Evolutionary conservation across 2,329 filamentous ascomycete genomes (phyloP).

Genomic region (Aspergillus eucalypticola): DNA sequence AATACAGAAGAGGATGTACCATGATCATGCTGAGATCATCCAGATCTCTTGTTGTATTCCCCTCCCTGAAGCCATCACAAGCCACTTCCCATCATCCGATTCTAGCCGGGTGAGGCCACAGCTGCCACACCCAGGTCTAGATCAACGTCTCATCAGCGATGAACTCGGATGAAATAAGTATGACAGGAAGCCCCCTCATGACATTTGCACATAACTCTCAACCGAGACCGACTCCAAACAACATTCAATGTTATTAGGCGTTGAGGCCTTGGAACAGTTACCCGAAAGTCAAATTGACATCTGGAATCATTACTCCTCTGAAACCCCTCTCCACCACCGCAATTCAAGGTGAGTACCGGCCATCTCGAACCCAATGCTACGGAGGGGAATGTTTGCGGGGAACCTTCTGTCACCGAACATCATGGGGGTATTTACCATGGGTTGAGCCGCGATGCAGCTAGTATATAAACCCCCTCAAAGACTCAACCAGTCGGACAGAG

Average conservation of each 20-base stretch:
- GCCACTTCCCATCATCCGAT: background rate
- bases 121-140: background rate
- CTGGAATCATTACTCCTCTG: background rate
- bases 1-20: background rate
- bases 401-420: background rate
- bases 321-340: background rate
- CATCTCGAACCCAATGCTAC: background rate
- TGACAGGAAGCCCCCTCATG: background rate
- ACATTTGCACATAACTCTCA: background rate
- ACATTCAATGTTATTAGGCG: background rate
- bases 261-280: background rate
- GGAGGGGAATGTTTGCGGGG: background rate
- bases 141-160: background rate
- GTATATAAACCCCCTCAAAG: background rate
- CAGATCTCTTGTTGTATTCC: too few species aligned
- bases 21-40: background rate
- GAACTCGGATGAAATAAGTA: background rate
- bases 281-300: conserved; percentile 4
- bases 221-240: background rate
- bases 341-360: background rate
- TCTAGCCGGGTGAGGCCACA: background rate
- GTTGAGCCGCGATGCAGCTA: background rate
- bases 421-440: background rate
- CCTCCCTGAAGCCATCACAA: background rate
- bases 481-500: background rate